phyloP scores from a whole-genome alignment of 176 grass and related monocot species.

The Lolium rigidum region DNA sequence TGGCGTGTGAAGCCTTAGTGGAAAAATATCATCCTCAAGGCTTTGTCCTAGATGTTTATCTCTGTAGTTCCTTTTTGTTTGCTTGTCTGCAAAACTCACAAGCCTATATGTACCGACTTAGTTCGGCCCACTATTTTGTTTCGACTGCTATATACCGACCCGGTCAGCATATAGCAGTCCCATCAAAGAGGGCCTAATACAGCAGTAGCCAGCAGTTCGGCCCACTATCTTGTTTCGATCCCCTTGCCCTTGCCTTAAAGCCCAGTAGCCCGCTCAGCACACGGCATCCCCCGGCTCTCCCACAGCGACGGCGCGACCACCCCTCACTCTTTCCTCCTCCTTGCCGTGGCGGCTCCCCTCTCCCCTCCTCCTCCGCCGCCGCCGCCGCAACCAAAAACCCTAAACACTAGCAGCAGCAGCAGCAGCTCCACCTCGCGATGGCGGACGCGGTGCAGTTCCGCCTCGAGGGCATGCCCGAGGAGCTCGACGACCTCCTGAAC shows the following conservation, averaged over 20 bases:
- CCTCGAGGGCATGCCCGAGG: conserved; percentile 83
- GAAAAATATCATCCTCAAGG: too few relatives aligned
- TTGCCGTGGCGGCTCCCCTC: not conserved
- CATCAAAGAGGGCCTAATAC: too few relatives aligned
- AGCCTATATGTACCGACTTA: too few relatives aligned
- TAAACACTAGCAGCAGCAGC: conserved; percentile 18
- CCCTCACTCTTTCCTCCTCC: not conserved
- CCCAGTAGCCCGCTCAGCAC: not conserved
- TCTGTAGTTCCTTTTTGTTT: too few relatives aligned
- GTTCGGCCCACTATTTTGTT: too few relatives aligned
- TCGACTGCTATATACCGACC: too few relatives aligned
- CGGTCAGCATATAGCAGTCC: too few relatives aligned
- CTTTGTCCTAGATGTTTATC: too few relatives aligned
- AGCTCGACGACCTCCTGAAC: conserved; percentile 83
- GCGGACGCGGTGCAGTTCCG: conserved; percentile 86
- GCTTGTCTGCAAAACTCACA: too few relatives aligned
- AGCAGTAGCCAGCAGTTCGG: too few relatives aligned
- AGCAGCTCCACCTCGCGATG: conserved; percentile 41
- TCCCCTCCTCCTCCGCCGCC: not conserved
- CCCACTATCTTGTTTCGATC: too few relatives aligned
- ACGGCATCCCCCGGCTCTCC: not conserved
- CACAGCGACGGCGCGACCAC: conserved; percentile 25
- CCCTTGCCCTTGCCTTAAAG: not conserved
- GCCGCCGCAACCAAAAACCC: conserved; percentile 13
- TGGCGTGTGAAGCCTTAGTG: too few relatives aligned